These are phyloP conservation scores for Cardamine resedifolia DNA, from an alignment of 345 rosid genomes.

Conservation along the genomic window DNA sequence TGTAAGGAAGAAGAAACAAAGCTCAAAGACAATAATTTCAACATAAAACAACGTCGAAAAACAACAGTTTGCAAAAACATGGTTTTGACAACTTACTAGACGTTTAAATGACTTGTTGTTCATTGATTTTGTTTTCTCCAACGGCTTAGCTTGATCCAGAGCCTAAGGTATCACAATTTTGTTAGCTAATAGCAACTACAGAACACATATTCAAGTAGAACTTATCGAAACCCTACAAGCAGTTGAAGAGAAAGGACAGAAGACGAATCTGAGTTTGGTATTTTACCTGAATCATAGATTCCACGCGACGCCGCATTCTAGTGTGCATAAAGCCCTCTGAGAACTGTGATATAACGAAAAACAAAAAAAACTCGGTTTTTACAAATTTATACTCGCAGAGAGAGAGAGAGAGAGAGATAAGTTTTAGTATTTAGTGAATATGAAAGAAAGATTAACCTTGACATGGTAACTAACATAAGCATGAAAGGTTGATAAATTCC, in stretches of 20 bases:
- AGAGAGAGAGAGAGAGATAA: not conserved
- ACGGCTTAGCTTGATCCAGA: constrained; percentile 64
- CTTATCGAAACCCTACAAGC: not conserved
- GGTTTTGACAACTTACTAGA: constrained; percentile 45
- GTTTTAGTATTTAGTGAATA: not conserved
- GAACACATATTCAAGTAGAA: not conserved
- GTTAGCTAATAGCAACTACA: constrained; percentile 6
- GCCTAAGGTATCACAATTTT: constrained; percentile 39
- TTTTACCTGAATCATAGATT: constrained; percentile 81
- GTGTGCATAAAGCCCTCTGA: constrained; percentile 98
- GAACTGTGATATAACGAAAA: constrained; percentile 45
- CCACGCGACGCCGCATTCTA: constrained; percentile 91
- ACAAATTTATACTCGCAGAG: not conserved
- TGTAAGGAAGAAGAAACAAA: constrained; percentile 24
- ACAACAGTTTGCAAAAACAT: not conserved
- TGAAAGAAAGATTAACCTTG: constrained; percentile 57
- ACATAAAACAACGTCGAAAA: not conserved
- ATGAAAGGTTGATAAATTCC: constrained; percentile 88
- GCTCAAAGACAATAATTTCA: not conserved
- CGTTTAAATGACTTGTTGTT: constrained; percentile 63
- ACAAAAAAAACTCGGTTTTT: not conserved
- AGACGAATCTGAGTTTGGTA: not conserved
- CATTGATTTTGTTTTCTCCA: constrained; percentile 47
- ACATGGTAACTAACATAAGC: constrained; percentile 97
- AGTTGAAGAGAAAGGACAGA: not conserved